Percentiles rank a stretch among this genome's conserved stretches.
phyloP scores from a whole-genome alignment of 768 basidiomycete genomes.

The Lentinus tigrinus region DNA sequence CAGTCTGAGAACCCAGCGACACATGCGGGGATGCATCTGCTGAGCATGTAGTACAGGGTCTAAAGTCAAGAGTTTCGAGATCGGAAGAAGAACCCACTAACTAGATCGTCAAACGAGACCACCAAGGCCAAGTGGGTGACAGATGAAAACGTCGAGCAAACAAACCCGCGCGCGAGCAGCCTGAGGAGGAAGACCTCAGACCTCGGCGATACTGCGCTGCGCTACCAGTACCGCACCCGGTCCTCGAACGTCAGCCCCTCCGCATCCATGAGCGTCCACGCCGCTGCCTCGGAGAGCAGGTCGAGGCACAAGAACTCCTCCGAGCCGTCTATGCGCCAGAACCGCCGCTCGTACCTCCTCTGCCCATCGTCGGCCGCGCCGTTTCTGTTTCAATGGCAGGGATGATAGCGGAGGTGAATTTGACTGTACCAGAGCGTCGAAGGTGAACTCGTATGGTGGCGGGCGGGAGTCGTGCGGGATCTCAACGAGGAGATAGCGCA shows the following conservation, averaged over 20 bases:
- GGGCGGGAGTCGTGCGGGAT: slow-evolving; percentile 1
- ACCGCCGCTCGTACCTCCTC: background rate
- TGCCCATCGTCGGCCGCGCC: background rate
- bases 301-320: slow-evolving; percentile 11
- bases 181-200: no score
- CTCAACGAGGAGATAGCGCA: slow-evolving; percentile 8
- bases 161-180: no score
- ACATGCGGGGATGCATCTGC: no score
- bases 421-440: background rate
- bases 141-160: no score
- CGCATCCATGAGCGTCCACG: background rate
- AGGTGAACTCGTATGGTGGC: background rate
- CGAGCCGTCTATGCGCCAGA: slow-evolving; percentile 11
- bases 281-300: background rate
- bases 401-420: background rate
- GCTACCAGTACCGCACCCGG: slow-evolving; percentile 10
- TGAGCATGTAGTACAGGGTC: no score
- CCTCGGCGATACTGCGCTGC: no score
- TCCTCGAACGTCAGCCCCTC: slow-evolving; percentile 6
- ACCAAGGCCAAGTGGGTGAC: no score
- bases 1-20: no score
- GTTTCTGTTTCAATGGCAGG: background rate
- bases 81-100: no score
- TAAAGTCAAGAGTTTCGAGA: no score
- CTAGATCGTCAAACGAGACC: no score